Conservation (phyloP, 2,329 filamentous ascomycete species). For the Coniochaeta hoffmannii region DNA sequence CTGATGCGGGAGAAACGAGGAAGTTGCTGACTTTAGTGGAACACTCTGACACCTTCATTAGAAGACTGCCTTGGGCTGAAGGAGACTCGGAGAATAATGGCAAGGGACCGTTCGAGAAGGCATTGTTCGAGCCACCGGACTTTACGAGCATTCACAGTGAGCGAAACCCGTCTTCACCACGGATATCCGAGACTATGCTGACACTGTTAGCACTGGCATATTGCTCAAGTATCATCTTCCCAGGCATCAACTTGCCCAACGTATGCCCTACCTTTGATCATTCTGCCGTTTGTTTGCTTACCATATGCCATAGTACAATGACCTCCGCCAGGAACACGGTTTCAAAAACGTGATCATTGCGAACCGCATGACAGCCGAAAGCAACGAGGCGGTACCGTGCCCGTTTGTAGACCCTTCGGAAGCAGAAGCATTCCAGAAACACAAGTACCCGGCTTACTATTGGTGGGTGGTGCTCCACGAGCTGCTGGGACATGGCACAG, state of each 20-base stretch:
- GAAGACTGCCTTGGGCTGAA: constrained; percentile 56
- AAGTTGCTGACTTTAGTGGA: constrained; percentile 55
- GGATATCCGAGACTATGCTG: constrained; percentile 29
- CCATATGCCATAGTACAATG: constrained; percentile 38
- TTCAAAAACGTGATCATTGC: constrained; percentile 60
- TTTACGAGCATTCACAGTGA: constrained; percentile 63
- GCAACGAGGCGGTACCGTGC: constrained; percentile 29
- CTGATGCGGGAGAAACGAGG: constrained; percentile 58
- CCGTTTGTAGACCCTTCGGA: constrained; percentile 57
- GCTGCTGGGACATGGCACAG: constrained; percentile 57
- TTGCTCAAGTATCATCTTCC: constrained; percentile 34
- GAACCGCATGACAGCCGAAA: constrained; percentile 41
- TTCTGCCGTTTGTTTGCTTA: too few relatives aligned
- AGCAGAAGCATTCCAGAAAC: constrained; percentile 51
- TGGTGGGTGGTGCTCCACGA: constrained; percentile 59
- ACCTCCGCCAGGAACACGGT: constrained; percentile 50
- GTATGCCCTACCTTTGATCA: too few relatives aligned
- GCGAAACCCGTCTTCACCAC: too few relatives aligned
- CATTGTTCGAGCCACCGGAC: constrained; percentile 63
- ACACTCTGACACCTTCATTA: constrained; percentile 57
- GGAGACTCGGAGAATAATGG: constrained; percentile 25
- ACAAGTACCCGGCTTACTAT: constrained; percentile 60
- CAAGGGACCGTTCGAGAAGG: constrained; percentile 60
- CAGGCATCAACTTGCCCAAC: constrained; percentile 32
- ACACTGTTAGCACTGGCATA: constrained; percentile 32